phyloP scores from a whole-genome alignment of 1,284 basidiomycete genomes.

The Omphalotus olearius region DNA sequence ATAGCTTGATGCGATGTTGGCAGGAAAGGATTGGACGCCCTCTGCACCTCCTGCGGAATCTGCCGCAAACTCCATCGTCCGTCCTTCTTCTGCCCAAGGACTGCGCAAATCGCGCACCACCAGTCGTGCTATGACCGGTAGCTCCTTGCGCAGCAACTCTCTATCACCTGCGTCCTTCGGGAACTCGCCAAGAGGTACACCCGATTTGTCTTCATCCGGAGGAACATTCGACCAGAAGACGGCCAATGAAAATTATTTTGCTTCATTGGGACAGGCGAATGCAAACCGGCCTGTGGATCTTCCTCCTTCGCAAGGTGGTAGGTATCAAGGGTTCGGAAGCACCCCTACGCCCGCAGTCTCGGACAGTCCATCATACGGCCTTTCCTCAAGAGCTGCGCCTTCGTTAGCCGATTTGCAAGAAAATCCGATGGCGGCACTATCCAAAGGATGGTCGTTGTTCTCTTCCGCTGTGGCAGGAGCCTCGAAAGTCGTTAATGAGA shows the following conservation, averaged over 20 bases:
- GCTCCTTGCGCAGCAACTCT: conserved; percentile 45
- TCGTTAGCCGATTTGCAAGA: conserved; percentile 72
- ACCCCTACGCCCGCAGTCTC: conserved; percentile 53
- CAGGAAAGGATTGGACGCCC: conserved; percentile 68
- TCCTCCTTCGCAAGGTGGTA: conserved; percentile 82
- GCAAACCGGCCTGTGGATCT: conserved; percentile 66
- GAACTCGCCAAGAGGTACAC: conserved; percentile 41
- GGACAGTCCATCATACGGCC: conserved; percentile 54
- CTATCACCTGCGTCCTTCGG: conserved; percentile 48
- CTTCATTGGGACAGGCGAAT: conserved; percentile 68
- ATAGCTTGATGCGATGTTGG: conserved; percentile 68
- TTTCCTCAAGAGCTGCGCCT: conserved; percentile 71
- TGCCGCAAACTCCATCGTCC: conserved; percentile 40
- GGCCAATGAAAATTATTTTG: conserved; percentile 76
- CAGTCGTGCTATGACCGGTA: conserved; percentile 44
- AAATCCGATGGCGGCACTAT: conserved; percentile 72
- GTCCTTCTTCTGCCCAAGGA: conserved; percentile 64
- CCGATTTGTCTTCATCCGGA: conserved; percentile 26
- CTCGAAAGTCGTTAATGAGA: conserved; percentile 69
- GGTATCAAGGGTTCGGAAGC: conserved; percentile 81
- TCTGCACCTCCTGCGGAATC: conserved; percentile 55
- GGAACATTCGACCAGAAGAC: conserved; percentile 52
- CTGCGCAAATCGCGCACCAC: conserved; percentile 74
- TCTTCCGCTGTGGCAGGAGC: conserved; percentile 73
- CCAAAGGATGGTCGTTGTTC: conserved; percentile 84